Evolutionary conservation across 75 land plant species (phyloP).

Genomic region (Picea sitchensis): DNA sequence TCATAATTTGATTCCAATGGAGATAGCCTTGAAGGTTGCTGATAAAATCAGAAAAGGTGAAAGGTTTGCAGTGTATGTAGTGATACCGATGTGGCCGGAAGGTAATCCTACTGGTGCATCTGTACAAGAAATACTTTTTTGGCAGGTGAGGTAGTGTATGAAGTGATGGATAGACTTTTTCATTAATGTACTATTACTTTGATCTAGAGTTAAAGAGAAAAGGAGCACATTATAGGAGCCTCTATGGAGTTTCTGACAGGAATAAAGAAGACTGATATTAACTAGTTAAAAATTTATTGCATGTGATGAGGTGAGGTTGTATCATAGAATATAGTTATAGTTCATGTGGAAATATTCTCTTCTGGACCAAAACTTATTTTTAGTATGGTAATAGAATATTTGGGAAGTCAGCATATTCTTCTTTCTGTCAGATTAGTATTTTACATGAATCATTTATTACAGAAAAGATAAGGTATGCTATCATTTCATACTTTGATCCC

Average conservation of each 20-base stretch:
- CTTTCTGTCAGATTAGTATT: background rate
- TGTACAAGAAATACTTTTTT: slow-evolving; percentile 66
- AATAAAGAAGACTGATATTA: background rate
- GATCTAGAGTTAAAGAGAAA: background rate
- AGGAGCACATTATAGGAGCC: background rate
- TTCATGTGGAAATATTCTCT: background rate
- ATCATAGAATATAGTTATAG: no score
- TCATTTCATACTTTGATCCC: no score
- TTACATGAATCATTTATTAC: background rate
- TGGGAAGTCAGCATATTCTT: background rate
- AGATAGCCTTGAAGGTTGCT: slow-evolving; percentile 59
- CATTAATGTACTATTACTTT: background rate
- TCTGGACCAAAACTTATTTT: background rate
- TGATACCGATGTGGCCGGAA: slow-evolving; percentile 81
- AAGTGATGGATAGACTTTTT: background rate
- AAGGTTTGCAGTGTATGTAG: slow-evolving; percentile 53
- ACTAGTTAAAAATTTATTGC: background rate
- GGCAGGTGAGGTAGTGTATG: slow-evolving; percentile 42
- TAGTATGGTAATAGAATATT: background rate
- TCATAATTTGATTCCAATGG: slow-evolving; percentile 67
- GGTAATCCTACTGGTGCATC: slow-evolving; percentile 50
- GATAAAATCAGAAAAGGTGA: slow-evolving; percentile 53
- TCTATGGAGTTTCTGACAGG: background rate
- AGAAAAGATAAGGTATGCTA: background rate
- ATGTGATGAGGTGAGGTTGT: background rate